Conservation (phyloP, 305 asterid species). For the Fraxinus sp. region DNA sequence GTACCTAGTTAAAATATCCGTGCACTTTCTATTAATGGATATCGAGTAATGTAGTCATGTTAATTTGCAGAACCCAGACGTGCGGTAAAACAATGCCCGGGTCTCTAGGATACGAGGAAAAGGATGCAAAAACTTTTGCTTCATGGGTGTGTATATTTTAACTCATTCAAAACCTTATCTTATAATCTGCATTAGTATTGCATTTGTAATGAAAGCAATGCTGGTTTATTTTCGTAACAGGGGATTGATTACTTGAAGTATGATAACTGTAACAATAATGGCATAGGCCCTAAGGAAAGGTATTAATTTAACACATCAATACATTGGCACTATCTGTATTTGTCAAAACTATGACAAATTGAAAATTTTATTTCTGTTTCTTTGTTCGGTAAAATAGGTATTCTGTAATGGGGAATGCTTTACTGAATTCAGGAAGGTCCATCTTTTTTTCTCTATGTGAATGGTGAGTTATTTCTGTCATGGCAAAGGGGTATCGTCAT, state of each 20-base stretch:
- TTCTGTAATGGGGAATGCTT: conserved; percentile 74
- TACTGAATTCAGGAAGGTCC: conserved; percentile 77
- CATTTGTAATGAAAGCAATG: neutral
- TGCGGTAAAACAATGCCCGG: conserved; percentile 88
- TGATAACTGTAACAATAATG: conserved; percentile 73
- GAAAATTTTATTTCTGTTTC: neutral
- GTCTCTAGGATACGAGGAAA: conserved; percentile 72
- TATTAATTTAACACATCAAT: conserved; percentile 13
- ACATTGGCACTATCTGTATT: neutral
- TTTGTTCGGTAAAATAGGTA: conserved; percentile 42
- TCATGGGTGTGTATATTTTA: conserved; percentile 58
- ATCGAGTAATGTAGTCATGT: neutral
- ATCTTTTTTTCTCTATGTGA: conserved; percentile 86
- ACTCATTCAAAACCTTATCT: neutral
- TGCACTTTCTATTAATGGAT: neutral
- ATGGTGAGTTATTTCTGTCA: conserved; percentile 53
- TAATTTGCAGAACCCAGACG: conserved; percentile 55
- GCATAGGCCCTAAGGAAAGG: conserved; percentile 64
- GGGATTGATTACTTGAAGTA: conserved; percentile 93
- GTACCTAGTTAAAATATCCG: neutral
- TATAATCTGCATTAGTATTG: neutral
- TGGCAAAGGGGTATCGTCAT: neutral
- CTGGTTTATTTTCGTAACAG: conserved; percentile 30
- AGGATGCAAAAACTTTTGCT: conserved; percentile 92
- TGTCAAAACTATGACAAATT: neutral